A percentile compares a stretch with the other conserved stretches of the same genome.
phyloP scores from a whole-genome alignment of 495 filamentous ascomycete genomes.

The Hypoxylon lienhwacheense region DNA sequence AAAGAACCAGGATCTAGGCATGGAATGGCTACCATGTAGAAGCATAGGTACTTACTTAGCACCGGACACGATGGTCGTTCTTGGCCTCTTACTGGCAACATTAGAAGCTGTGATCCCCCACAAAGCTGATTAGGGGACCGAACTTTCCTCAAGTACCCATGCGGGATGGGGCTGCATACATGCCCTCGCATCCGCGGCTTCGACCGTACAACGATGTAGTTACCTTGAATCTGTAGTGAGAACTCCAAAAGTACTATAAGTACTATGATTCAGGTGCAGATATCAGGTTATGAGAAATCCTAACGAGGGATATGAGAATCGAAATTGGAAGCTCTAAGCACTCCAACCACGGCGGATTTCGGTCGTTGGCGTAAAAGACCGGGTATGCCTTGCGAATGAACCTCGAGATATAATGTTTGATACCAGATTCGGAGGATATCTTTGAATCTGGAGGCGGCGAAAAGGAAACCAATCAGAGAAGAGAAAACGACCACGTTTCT shows the following conservation, averaged over 20 bases:
- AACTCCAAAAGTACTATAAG: neutral
- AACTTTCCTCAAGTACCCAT: constrained; percentile 23
- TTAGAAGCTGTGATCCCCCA: constrained; percentile 28
- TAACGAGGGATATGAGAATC: neutral
- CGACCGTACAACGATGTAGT: constrained; percentile 3
- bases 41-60: too few relatives aligned
- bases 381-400: constrained; percentile 1
- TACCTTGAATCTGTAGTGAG: neutral
- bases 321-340: constrained; percentile 6
- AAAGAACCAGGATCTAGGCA: too few relatives aligned
- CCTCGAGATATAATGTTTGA: neutral
- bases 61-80: constrained; percentile 28
- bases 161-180: constrained; percentile 33
- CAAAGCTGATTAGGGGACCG: constrained; percentile 33
- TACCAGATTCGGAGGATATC: constrained; percentile 2
- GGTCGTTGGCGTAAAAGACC: constrained; percentile 26
- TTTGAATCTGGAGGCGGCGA: constrained; percentile 21
- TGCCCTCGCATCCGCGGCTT: constrained; percentile 24
- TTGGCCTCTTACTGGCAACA: constrained; percentile 34
- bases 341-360: too few relatives aligned
- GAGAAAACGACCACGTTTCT: constrained; percentile 26
- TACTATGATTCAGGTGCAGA: too few relatives aligned
- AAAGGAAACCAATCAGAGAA: constrained; percentile 22
- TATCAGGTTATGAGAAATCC: too few relatives aligned
- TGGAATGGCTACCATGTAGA: too few relatives aligned